Conservation (phyloP, 768 basidiomycete species). For the Suillus lakei region DNA sequence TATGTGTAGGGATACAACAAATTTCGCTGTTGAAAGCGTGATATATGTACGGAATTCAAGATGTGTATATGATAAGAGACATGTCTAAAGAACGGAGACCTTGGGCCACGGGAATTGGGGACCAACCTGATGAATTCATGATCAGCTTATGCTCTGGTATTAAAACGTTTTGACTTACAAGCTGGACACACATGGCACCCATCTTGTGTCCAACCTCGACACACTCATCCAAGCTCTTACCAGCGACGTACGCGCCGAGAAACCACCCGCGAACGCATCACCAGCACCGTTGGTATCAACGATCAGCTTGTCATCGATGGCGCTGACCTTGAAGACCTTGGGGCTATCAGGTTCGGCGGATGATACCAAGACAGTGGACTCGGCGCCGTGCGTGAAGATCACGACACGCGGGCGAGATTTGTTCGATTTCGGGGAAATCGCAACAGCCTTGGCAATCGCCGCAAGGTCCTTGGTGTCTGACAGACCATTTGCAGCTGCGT, state of each 20-base stretch:
- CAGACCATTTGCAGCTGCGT: conserved; percentile 74
- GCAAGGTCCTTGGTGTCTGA: conserved; percentile 67
- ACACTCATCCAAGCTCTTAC: conserved; percentile 76
- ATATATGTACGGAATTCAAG: conserved; percentile 15
- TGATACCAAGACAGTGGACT: conserved; percentile 77
- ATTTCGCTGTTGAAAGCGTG: conserved; percentile 46
- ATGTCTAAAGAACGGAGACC: conserved; percentile 45
- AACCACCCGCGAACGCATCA: conserved; percentile 96
- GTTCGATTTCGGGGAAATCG: conserved; percentile 77
- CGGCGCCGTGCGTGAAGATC: conserved; percentile 88
- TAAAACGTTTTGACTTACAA: conserved; percentile 49
- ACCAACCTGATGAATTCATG: conserved; percentile 45
- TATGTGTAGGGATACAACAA: conserved; percentile 28
- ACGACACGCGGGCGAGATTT: conserved; percentile 77
- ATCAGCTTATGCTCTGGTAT: conserved; percentile 1
- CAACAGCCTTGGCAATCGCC: conserved; percentile 75
- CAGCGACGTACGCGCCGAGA: conserved; percentile 84
- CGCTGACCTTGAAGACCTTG: conserved; percentile 61
- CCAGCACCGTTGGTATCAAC: conserved; percentile 99
- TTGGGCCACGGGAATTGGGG: conserved; percentile 64
- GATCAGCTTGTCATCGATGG: conserved; percentile 65
- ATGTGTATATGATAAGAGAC: background rate
- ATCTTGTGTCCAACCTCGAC: conserved; percentile 88
- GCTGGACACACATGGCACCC: conserved; percentile 83
- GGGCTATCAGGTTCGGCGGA: conserved; percentile 57